Evolutionary conservation across 305 asterid species (phyloP).

Genomic region (Ilex paraguariensis): DNA sequence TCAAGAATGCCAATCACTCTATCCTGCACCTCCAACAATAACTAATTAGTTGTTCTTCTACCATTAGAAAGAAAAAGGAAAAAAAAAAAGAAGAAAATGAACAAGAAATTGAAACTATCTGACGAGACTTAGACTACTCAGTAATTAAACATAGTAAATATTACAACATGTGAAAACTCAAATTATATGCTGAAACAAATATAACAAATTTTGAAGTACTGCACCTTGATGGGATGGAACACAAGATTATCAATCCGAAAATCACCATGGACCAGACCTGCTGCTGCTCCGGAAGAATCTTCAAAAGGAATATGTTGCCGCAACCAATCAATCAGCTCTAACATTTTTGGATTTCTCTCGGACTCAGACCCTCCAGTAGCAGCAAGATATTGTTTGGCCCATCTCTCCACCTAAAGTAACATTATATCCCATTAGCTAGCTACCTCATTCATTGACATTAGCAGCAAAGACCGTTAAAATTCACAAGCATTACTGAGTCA

Average conservation of each 20-base stretch:
- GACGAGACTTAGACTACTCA: too few relatives aligned
- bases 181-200: neutral
- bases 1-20: slow-evolving; percentile 91
- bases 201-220: slow-evolving; percentile 12
- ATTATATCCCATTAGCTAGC: slow-evolving; percentile 14
- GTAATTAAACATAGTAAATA: too few relatives aligned
- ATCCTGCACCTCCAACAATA: slow-evolving; percentile 52
- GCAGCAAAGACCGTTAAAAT: neutral
- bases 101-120: neutral
- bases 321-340: slow-evolving; percentile 79
- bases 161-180: neutral
- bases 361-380: slow-evolving; percentile 89
- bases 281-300: slow-evolving; percentile 75
- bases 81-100: neutral
- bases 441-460: slow-evolving; percentile 2
- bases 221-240: slow-evolving; percentile 93
- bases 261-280: slow-evolving; percentile 96
- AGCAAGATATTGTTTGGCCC: slow-evolving; percentile 82
- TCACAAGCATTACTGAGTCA: too few relatives aligned
- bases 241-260: slow-evolving; percentile 91
- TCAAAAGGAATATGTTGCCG: slow-evolving; percentile 72
- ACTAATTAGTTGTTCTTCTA: neutral
- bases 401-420: slow-evolving; percentile 77
- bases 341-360: slow-evolving; percentile 75
- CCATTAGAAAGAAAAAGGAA: neutral